Evolutionary conservation across 83 land plant species (phyloP), one percentile per base, ranked within the genome.

Genomic region (Picea mariana): DNA sequence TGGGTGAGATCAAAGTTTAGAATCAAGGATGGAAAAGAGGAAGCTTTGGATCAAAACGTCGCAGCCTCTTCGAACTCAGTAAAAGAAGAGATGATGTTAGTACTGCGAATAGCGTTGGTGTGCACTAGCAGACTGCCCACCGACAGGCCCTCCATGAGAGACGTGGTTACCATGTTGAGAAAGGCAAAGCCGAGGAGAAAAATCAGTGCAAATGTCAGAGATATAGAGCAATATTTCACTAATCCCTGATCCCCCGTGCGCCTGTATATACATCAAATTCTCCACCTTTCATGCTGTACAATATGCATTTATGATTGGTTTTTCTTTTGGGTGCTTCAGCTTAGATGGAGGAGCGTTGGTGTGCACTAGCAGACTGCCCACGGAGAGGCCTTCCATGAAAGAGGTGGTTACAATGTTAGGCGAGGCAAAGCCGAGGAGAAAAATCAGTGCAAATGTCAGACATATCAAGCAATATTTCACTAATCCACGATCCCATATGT

Each of bases 141-240:
- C 84, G 94, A 93, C 84, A 88, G 98, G 67, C 98, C 98, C 38
- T 90, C 98, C 77, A 93, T 93, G 96, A 80, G 92, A 67, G 96
- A 95, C 66, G 93, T 92, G 23, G 84, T 95, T 11, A 87, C 91
- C 58, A 95, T 95, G 93, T 89, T 95, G 49, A 85, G 85, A 11
- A 95, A 90, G 81, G 98, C 98, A 20, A 93, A 88, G 79, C 98
- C 98, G 15, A 55, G 58, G 15, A 55, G 15, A 55, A 55, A 55
- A 55, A 55, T 12, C 13, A 55, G 58, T 55, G 15, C 58, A 55
- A 55, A 55, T 55, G 13, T 55, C 13, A 55, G 58, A 12, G 15
- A 55, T 55, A 44, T 44, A 0, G 8, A 44, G 49, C 49, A 44
- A 44, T 44, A 44, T 6, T 44, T 6, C 7, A 44, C 47, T 64